phyloP scores from a whole-genome alignment of 2,329 filamentous ascomycete species.

The Mycocentrospora acerina region DNA sequence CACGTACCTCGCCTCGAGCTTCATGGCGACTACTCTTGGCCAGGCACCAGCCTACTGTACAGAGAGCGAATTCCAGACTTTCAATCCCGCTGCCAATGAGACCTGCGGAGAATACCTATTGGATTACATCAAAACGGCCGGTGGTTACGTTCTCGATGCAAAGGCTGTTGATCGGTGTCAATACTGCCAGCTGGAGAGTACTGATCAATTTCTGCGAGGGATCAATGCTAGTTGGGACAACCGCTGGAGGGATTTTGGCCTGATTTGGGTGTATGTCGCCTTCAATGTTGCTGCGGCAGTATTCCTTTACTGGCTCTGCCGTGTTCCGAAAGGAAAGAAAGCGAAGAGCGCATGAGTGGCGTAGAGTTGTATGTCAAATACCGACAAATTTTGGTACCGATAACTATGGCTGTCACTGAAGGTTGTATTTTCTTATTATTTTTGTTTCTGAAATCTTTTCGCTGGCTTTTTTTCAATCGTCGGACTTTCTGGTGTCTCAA shows the following conservation, averaged over 20 bases:
- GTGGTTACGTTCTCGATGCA: conserved; percentile 48
- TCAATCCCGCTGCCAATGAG: conserved; percentile 40
- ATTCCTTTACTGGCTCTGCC: conserved; percentile 54
- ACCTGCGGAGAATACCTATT: conserved; percentile 49
- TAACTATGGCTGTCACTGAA: too few species aligned
- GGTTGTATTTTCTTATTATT: too few species aligned
- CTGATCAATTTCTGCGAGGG: conserved; percentile 50
- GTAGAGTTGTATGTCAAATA: too few species aligned
- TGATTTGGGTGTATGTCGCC: conserved; percentile 53
- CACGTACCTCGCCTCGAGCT: conserved; percentile 65
- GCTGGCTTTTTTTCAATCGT: too few species aligned
- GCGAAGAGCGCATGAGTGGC: conserved; percentile 27
- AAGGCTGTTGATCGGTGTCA: conserved; percentile 45
- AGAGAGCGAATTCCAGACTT: conserved; percentile 43
- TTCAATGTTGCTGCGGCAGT: conserved; percentile 53
- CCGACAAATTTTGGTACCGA: too few species aligned
- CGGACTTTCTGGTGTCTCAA: too few species aligned
- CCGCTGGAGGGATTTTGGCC: conserved; percentile 61
- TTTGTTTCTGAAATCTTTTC: too few species aligned
- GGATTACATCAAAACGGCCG: conserved; percentile 40
- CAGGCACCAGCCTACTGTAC: conserved; percentile 52
- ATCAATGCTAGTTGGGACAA: conserved; percentile 48
- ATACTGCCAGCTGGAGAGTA: conserved; percentile 51
- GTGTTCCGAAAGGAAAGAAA: conserved; percentile 53
- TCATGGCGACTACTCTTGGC: conserved; percentile 52